Evolutionary conservation across 2,329 filamentous ascomycete species (phyloP).

Genomic region (Colletotrichum sp.): DNA sequence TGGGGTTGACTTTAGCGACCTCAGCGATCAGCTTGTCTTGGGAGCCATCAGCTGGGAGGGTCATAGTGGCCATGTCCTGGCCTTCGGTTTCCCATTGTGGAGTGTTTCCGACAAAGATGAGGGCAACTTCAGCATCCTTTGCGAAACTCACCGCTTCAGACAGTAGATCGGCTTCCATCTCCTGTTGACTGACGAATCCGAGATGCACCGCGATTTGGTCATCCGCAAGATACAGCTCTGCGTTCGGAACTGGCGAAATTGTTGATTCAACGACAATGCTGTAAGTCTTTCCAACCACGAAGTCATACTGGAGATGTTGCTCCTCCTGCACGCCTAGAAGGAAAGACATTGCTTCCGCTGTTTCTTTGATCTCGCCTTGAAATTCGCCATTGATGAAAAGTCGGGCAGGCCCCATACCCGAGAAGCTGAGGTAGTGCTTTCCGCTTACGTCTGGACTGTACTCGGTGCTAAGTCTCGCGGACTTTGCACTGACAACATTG

Average conservation of each 20-base stretch:
- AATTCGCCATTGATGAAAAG: constrained; percentile 66
- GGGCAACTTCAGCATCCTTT: constrained; percentile 64
- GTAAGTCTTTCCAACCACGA: constrained; percentile 43
- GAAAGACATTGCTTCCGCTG: constrained; percentile 66
- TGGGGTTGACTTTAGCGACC: constrained; percentile 61
- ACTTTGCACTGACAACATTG: background rate
- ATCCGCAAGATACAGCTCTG: background rate
- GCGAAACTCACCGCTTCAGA: constrained; percentile 62
- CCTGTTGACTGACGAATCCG: background rate
- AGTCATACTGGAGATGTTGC: background rate
- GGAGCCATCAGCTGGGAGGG: constrained; percentile 60
- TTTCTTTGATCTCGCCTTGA: constrained; percentile 48
- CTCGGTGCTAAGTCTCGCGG: background rate
- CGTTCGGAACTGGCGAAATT: background rate
- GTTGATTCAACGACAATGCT: constrained; percentile 60
- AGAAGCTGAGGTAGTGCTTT: constrained; percentile 32
- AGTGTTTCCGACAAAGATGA: constrained; percentile 56
- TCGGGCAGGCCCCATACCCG: constrained; percentile 59
- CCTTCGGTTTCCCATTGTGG: constrained; percentile 71
- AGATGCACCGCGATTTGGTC: background rate
- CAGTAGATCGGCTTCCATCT: constrained; percentile 8
- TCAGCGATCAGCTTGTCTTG: constrained; percentile 64
- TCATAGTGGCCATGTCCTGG: constrained; percentile 71
- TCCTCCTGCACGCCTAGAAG: constrained; percentile 62
- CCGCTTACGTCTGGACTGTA: constrained; percentile 22